Base-by-base conservation (phyloP, 129 eudicot genomes). In the Centella asiatica region DNA sequence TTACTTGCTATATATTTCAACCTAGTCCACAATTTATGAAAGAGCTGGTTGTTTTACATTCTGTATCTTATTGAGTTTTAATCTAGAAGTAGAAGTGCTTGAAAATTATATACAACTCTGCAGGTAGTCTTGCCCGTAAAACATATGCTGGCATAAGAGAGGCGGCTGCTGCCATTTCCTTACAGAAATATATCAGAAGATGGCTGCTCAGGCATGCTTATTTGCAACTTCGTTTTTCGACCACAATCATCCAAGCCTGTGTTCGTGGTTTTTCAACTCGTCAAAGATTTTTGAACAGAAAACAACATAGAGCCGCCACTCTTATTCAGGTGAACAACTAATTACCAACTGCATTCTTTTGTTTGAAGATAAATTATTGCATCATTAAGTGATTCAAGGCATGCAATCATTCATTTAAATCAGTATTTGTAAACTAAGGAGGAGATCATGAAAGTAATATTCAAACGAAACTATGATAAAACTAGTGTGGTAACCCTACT, bases 191-290 rank as follows among this genome's bases (percentile, higher is more conserved):
- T 67, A 76, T 62, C 24, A 83, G 96, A 52, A 72, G 83, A 71
- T 92, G 95, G 90, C 72, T 79, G 40, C 61, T 78, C 56, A 76
- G 73, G 78, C 76, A 66, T 68, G 76, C 88, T 14, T 92, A 80
- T 65, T 19, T 50, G 67, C 84, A 80, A 39, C 70, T 80, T 39
- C 64, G 52, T 61, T 5, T 47, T 27, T 70, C 83, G 13, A 69
- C 80, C 64, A 40, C 82, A 33, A 55, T 82, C 18, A 52, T 92
- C 52, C 99, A 92, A 67, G 80, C 92, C 39, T 54, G 84, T 72
- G 82, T 85, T 49, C 92, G 90, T 72, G 96, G 90, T 26, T 92
- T 81, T 73, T 68, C 60, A 48, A 66, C 86, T 63, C 86, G 96
- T 15, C 85, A 71, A 66, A 87, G 78, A 72, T 82, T 82, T 74